Evolutionary conservation across 192 early-diverging fungal species (phyloP), one percentile per base, ranked within the genome.

Genomic region (Anaeromyces robustus): DNA sequence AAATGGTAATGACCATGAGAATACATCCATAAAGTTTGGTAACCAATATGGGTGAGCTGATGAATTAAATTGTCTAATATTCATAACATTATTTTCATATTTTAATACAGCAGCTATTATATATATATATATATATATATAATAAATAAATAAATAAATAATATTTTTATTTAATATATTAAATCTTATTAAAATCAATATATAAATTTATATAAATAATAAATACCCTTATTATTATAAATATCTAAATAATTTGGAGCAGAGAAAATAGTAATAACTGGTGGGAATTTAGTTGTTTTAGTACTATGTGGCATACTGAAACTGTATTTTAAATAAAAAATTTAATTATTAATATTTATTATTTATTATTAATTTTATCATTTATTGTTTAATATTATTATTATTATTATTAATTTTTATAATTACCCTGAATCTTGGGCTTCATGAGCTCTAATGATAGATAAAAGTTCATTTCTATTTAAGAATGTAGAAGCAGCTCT

Each of bases 41-140:
- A 99, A 85, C 96, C 96, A 97, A 87, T 99, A 99, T 52, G 97
- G 96, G 83, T 99, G 96, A 34, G 97, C 95, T 28, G 95, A 95
- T 83, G 92, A 94, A 86, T 96, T 96, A 83, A 92, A 95, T 85
- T 98, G 95, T 77, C 97, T 92, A 86, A 99, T 99, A 89, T 99
- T 99, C 96, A 99, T 97, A 34, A 98, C 95, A 81, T 98, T 98
- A 88, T 97, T 96, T 86, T 98, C 97, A 84, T 98, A 98, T 84
- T 98, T 98, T 52, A 98, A 85, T 29, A 98, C 94, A 29, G 97
- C 97, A 41, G 96, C 97, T 88, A 34, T 26, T 11, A 22, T 18
- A 22, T 22, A 52, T 22, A 16, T 52, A 41, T 41, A 41, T 41
- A 41, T 34, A 34, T 34, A 34, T 34, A 34, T 34, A 34, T 34